Conservation (phyloP, 176 grass and related monocot species). For the Chloris gayana region DNA sequence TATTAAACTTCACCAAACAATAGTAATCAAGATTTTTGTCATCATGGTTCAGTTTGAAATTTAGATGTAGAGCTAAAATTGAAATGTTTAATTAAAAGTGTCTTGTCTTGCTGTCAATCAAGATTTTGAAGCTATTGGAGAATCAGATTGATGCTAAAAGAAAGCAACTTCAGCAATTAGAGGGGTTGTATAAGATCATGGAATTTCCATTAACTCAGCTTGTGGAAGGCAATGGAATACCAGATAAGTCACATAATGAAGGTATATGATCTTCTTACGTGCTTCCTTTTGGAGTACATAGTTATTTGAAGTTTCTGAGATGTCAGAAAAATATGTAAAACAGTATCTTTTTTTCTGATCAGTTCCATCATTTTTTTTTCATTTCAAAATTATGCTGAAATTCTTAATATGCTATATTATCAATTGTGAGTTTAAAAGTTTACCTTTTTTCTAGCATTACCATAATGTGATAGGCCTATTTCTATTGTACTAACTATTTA, state of each 20-base stretch:
- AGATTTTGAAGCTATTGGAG: neutral
- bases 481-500: neutral
- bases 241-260: neutral
- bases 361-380: neutral
- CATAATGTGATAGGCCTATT: neutral
- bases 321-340: neutral
- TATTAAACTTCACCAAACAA: no score
- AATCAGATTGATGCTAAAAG: neutral
- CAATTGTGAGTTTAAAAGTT: neutral
- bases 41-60: neutral
- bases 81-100: neutral
- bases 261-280: slow-evolving; percentile 4
- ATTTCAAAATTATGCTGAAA: neutral
- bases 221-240: neutral
- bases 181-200: neutral
- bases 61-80: neutral
- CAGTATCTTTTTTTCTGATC: neutral
- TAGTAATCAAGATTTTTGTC: no score
- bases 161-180: neutral
- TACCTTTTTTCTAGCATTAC: neutral
- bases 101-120: neutral
- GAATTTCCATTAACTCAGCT: neutral
- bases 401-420: neutral
- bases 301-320: neutral
- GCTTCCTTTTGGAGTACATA: neutral